A percentile compares a stretch with the other conserved stretches of the same genome.
phyloP scores from a whole-genome alignment of 2,329 filamentous ascomycete species.

The Xylaria sp. region DNA sequence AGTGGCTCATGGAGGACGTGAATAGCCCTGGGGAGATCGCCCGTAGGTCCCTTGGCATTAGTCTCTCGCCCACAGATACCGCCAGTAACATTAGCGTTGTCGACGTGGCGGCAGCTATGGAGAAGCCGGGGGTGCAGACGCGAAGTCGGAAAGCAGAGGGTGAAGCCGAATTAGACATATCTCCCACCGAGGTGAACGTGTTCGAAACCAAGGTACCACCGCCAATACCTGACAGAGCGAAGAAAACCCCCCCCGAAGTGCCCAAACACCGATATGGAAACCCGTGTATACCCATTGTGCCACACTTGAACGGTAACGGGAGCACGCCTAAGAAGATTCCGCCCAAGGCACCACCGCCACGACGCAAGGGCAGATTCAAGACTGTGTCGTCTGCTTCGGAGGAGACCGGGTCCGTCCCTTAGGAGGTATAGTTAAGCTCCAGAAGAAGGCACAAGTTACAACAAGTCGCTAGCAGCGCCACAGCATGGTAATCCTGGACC shows the following conservation, averaged over 20 bases:
- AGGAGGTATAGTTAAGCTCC: background rate
- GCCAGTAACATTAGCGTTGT: slow-evolving; percentile 79
- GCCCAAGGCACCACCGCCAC: slow-evolving; percentile 53
- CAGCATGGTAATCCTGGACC: background rate
- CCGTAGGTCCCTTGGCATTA: slow-evolving; percentile 75
- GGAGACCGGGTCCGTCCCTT: slow-evolving; percentile 17
- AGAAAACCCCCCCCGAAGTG: slow-evolving; percentile 64
- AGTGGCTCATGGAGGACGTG: slow-evolving; percentile 67
- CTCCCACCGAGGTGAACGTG: slow-evolving; percentile 11
- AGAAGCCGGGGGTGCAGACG: slow-evolving; percentile 84
- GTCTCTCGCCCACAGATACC: slow-evolving; percentile 71
- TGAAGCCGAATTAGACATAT: slow-evolving; percentile 32
- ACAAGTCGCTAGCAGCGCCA: slow-evolving; percentile 1
- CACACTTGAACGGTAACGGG: slow-evolving; percentile 21
- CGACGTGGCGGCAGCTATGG: slow-evolving; percentile 81
- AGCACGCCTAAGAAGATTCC: slow-evolving; percentile 47
- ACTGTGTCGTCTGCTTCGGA: slow-evolving; percentile 41
- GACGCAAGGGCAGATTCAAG: slow-evolving; percentile 58
- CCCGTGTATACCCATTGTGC: slow-evolving; percentile 49
- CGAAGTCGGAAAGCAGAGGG: slow-evolving; percentile 69
- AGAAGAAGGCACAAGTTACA: background rate
- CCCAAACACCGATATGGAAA: slow-evolving; percentile 67
- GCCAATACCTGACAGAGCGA: slow-evolving; percentile 49
- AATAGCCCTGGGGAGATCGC: slow-evolving; percentile 61
- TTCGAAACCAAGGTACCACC: slow-evolving; percentile 7